phyloP scores from a whole-genome alignment of 495 filamentous ascomycete species.

The Tricharina praecox region DNA sequence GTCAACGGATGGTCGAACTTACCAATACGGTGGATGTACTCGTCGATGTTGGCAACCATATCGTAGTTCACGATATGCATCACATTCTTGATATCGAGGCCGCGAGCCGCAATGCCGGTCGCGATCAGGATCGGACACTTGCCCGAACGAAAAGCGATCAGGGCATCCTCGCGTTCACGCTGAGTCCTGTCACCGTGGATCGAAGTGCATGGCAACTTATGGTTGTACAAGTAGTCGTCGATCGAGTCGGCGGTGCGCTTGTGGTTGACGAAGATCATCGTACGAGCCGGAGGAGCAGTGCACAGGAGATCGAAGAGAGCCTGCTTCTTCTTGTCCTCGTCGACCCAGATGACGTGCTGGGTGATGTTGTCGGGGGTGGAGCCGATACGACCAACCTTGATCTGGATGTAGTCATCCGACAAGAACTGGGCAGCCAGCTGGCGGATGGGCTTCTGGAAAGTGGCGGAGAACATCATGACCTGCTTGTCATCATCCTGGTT shows the following conservation, averaged over 20 bases:
- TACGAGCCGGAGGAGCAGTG: constrained; percentile 79
- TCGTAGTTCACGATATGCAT: constrained; percentile 99
- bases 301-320: constrained; percentile 94
- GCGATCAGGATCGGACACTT: constrained; percentile 92
- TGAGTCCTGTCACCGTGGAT: constrained; percentile 98
- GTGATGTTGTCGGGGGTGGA: constrained; percentile 99
- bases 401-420: constrained; percentile 85
- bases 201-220: constrained; percentile 93
- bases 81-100: constrained; percentile 93
- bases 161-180: constrained; percentile 92
- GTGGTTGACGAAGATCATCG: constrained; percentile 95
- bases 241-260: constrained; percentile 98
- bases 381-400: constrained; percentile 95
- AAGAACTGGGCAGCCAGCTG: constrained; percentile 96
- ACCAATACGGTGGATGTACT: constrained; percentile 97
- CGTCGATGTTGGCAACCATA: constrained; percentile 93
- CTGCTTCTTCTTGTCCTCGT: constrained; percentile 92
- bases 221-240: constrained; percentile 94
- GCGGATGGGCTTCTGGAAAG: constrained; percentile 96
- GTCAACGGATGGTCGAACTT: no score
- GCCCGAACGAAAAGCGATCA: constrained; percentile 91
- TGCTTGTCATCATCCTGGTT: constrained; percentile 68
- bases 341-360: constrained; percentile 95
- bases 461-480: constrained; percentile 99
- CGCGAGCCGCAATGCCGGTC: constrained; percentile 90